Percentiles rank a stretch among this genome's conserved stretches.
These are phyloP conservation scores for Chrysanthemum makinoi DNA, from an alignment of 129 eudicot genomes.

Conservation along the genomic window DNA sequence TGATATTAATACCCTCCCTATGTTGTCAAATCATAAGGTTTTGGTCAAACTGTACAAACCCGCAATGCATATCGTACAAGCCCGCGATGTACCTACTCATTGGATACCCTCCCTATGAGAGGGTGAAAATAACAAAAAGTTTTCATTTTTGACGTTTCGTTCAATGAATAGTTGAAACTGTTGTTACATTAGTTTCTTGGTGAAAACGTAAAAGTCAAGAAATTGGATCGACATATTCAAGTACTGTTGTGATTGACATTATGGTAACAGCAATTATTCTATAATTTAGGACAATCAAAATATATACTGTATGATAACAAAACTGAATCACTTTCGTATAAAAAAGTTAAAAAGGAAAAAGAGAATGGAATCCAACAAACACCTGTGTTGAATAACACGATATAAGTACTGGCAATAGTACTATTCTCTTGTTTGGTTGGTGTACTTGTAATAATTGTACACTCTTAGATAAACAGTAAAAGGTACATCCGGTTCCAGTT, in stretches of 20 bases:
- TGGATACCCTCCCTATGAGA: no score
- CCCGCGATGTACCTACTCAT: no score
- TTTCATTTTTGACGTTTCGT: no score
- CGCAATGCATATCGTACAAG: no score
- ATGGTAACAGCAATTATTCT: conserved; percentile 1
- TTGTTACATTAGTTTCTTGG: no score
- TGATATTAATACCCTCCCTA: no score
- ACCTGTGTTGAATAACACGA: conserved; percentile 28
- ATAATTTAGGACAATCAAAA: not conserved
- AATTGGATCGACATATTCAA: no score
- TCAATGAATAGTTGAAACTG: no score
- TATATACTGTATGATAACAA: not conserved
- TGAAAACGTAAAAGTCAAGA: no score
- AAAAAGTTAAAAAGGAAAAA: not conserved
- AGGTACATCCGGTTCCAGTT: conserved; percentile 31
- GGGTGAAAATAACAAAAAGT: no score
- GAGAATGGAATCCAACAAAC: conserved; percentile 21
- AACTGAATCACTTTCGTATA: not conserved
- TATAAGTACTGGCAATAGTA: conserved; percentile 9
- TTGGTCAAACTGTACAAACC: no score
- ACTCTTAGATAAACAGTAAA: conserved; percentile 34
- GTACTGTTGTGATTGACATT: not conserved
- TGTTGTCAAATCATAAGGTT: no score
- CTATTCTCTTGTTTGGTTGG: not conserved
- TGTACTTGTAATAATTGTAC: conserved; percentile 33